These are phyloP conservation scores for Microdochium bolleyi DNA, from an alignment of 2,329 filamentous ascomycete species.

Conservation along the genomic window DNA sequence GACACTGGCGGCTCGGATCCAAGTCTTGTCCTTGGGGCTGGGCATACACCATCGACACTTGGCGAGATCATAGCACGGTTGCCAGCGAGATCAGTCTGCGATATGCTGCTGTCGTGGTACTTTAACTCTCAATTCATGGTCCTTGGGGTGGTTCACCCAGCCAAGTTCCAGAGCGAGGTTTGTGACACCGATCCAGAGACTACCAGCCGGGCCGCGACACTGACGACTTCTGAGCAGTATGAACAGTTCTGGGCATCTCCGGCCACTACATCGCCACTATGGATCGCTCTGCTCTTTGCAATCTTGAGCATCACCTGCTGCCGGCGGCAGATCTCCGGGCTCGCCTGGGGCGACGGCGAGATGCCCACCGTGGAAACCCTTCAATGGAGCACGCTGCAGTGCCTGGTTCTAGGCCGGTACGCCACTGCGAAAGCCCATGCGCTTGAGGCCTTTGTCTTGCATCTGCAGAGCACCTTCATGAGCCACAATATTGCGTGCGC, in stretches of 20 bases:
- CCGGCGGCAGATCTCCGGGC: slow-evolving; percentile 2
- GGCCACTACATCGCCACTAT: slow-evolving; percentile 20
- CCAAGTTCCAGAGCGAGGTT: slow-evolving; percentile 18
- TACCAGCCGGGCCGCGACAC: not conserved
- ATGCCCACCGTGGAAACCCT: slow-evolving; percentile 7
- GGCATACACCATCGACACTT: slow-evolving; percentile 3
- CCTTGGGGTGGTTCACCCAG: slow-evolving; percentile 16
- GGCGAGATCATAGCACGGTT: slow-evolving; percentile 10
- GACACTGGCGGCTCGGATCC: slow-evolving; percentile 1
- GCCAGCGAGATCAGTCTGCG: slow-evolving; percentile 16
- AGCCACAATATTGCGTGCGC: not conserved
- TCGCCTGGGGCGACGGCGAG: not conserved
- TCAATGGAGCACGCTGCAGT: slow-evolving; percentile 11
- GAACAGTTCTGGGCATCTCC: slow-evolving; percentile 26
- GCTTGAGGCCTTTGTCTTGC: slow-evolving; percentile 27
- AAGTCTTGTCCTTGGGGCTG: not conserved
- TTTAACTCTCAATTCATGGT: slow-evolving; percentile 16
- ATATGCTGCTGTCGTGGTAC: slow-evolving; percentile 20
- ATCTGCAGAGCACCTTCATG: slow-evolving; percentile 16
- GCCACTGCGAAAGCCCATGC: slow-evolving; percentile 25
- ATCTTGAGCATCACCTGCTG: slow-evolving; percentile 22
- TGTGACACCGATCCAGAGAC: not conserved
- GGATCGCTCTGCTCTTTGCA: slow-evolving; percentile 27
- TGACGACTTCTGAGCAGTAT: slow-evolving; percentile 14
- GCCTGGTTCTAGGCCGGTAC: slow-evolving; percentile 17